Evolutionary conservation across 106 monocot genomes (phyloP).

Genomic region (Hemerocallis citrina): DNA sequence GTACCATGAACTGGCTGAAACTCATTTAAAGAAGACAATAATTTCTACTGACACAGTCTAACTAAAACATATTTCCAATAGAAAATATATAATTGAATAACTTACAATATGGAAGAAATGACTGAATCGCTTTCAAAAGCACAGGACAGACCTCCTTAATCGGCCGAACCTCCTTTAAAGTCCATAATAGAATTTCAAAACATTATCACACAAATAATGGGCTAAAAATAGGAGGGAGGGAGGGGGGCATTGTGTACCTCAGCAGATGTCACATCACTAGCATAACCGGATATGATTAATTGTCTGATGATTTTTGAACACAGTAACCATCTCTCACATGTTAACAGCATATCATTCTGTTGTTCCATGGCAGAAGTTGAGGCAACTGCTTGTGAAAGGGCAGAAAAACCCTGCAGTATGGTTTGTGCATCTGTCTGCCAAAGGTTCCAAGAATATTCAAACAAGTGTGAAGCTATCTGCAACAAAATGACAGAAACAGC

Average conservation of each 20-base stretch:
- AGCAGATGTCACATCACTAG: slow-evolving; percentile 63
- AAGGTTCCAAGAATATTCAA: slow-evolving; percentile 83
- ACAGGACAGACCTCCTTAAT: slow-evolving; percentile 90
- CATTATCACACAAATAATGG: background rate
- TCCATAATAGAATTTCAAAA: background rate
- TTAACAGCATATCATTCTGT: slow-evolving; percentile 54
- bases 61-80: no score
- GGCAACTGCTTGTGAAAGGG: slow-evolving; percentile 29
- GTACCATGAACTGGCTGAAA: background rate
- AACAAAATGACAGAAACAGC: background rate
- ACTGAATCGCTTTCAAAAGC: slow-evolving; percentile 70
- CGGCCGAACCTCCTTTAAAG: slow-evolving; percentile 43
- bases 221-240: background rate
- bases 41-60: no score
- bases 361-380: slow-evolving; percentile 33
- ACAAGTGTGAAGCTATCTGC: slow-evolving; percentile 80
- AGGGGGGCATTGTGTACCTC: slow-evolving; percentile 37
- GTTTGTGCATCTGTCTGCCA: slow-evolving; percentile 83
- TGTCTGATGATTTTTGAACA: slow-evolving; percentile 81
- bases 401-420: slow-evolving; percentile 62
- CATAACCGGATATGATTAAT: slow-evolving; percentile 71
- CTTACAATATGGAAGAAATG: slow-evolving; percentile 90
- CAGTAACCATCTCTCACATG: slow-evolving; percentile 82
- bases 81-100: no score
- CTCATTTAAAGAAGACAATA: background rate